Conservation (phyloP, 2,329 filamentous ascomycete species). For the Claviceps digitariae region DNA sequence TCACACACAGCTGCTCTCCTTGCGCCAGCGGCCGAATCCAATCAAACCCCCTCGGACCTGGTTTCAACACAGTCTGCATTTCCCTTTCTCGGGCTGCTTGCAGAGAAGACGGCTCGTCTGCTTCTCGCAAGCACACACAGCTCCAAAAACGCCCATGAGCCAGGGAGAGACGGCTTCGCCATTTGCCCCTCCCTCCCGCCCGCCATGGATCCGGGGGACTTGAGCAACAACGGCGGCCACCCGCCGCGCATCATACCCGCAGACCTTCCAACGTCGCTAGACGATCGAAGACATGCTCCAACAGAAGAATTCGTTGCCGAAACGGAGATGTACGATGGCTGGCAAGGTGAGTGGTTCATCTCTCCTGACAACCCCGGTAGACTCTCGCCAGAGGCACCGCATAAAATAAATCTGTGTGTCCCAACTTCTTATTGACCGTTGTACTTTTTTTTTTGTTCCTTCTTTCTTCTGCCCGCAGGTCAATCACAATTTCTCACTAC, state of each 20-base stretch:
- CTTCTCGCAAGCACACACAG: not conserved
- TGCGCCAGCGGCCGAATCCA: not conserved
- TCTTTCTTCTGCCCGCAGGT: slow-evolving; percentile 38
- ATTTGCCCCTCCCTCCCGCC: slow-evolving; percentile 18
- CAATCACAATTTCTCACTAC: slow-evolving; percentile 91
- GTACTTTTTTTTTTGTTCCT: not conserved
- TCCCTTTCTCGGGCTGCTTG: not conserved
- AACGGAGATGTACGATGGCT: slow-evolving; percentile 97
- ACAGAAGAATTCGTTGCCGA: slow-evolving; percentile 53
- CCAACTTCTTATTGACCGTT: not conserved
- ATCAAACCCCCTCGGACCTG: too few species aligned
- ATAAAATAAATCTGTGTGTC: too few species aligned
- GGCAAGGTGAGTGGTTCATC: slow-evolving; percentile 54
- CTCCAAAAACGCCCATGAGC: slow-evolving; percentile 17
- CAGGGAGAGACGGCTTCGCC: slow-evolving; percentile 20
- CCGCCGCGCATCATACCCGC: slow-evolving; percentile 50
- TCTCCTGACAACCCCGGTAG: not conserved
- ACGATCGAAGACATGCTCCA: slow-evolving; percentile 65
- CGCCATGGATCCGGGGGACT: slow-evolving; percentile 47
- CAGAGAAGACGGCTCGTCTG: not conserved
- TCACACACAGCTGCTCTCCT: not conserved
- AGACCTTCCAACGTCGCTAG: slow-evolving; percentile 81
- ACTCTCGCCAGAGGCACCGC: not conserved
- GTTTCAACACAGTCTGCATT: too few species aligned
- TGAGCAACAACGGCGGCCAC: slow-evolving; percentile 24